Evolutionary conservation across 148 eudicot species (phyloP).

Genomic region (Fagopyrum esculentum): DNA sequence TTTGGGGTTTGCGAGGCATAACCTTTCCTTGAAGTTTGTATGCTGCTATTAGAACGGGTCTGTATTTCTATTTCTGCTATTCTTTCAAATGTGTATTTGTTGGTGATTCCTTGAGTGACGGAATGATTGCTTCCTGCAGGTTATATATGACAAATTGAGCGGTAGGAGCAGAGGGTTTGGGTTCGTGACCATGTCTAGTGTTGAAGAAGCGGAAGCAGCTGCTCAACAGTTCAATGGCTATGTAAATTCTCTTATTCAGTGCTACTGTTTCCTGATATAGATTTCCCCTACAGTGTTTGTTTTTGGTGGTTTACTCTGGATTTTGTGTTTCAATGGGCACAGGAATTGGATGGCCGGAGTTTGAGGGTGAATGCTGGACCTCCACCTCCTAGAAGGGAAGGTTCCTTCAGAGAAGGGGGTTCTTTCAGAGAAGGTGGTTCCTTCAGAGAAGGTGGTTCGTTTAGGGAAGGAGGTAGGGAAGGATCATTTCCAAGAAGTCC

Average conservation of each 20-base stretch:
- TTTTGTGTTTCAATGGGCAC: constrained; percentile 7
- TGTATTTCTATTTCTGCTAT: neutral
- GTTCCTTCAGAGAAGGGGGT: constrained; percentile 28
- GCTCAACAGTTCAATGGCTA: constrained; percentile 84
- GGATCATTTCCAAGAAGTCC: constrained; percentile 37
- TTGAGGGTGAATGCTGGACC: constrained; percentile 92
- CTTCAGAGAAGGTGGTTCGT: constrained; percentile 23
- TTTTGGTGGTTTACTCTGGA: neutral
- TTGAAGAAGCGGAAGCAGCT: constrained; percentile 74
- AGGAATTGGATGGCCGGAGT: constrained; percentile 86
- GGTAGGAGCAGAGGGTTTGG: constrained; percentile 98
- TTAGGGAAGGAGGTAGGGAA: constrained; percentile 18
- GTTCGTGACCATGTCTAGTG: constrained; percentile 88
- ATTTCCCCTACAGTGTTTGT: neutral
- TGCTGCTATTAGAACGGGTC: neutral
- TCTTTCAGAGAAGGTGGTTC: constrained; percentile 13
- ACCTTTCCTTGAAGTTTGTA: neutral
- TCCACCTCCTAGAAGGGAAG: constrained; percentile 58
- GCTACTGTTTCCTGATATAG: neutral
- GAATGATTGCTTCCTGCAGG: constrained; percentile 34
- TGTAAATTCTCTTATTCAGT: constrained; percentile 34
- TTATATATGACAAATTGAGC: constrained; percentile 77
- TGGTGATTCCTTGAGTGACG: neutral
- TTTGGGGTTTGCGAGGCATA: too few relatives aligned
- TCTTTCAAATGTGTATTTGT: neutral